A percentile compares a stretch with the other conserved stretches of the same genome.
Conservation (phyloP, 148 eudicot species). For the Rhododendron griersonianum region DNA sequence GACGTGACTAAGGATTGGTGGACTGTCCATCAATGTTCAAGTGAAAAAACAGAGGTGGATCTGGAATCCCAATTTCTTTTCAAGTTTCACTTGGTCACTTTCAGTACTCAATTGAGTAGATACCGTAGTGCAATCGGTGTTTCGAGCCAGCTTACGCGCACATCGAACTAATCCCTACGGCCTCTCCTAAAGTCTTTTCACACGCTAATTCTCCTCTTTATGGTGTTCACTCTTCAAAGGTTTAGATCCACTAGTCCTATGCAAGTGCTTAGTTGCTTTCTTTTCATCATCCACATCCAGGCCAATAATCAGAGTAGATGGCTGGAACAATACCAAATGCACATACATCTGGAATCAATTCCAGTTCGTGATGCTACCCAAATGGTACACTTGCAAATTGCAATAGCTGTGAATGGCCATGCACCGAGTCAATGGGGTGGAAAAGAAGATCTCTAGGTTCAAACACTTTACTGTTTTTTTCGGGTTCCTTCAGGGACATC, state of each 20-base stretch:
- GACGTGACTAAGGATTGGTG: too few species aligned
- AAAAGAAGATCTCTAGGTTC: not conserved
- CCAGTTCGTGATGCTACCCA: not conserved
- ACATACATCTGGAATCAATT: not conserved
- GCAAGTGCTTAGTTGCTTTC: not conserved
- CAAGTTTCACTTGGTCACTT: not conserved
- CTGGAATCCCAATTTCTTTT: too few species aligned
- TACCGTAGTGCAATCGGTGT: too few species aligned
- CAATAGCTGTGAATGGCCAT: not conserved
- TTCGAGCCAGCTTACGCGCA: too few species aligned
- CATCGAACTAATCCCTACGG: too few species aligned
- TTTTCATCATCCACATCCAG: not conserved
- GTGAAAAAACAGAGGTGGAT: too few species aligned
- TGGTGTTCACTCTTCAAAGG: too few species aligned
- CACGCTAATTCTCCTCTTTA: not conserved
- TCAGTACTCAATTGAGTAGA: not conserved
- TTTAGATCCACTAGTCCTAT: not conserved
- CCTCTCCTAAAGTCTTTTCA: too few species aligned
- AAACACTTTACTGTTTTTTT: not conserved
- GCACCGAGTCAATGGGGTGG: not conserved
- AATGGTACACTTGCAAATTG: not conserved
- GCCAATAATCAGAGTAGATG: not conserved
- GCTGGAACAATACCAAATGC: not conserved
- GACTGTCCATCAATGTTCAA: too few species aligned
- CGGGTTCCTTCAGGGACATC: not conserved